Percentiles rank a stretch among this genome's conserved stretches.
Evolutionary conservation across 2,329 filamentous ascomycete species (phyloP).

Genomic region (Dryadomyces quercivorus): DNA sequence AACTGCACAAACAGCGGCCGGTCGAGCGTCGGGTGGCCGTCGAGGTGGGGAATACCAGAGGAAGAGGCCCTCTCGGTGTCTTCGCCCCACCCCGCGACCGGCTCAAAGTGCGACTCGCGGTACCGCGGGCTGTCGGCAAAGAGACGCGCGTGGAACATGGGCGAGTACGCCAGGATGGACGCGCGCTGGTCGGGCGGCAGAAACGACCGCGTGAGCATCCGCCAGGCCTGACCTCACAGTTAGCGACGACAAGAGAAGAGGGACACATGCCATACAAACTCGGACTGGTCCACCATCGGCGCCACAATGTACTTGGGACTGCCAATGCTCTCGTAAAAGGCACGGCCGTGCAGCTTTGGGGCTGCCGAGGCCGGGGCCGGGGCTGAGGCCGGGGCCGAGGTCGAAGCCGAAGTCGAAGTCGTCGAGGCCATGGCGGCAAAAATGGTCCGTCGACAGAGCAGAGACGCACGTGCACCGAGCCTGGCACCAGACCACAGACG

Average conservation of each 20-base stretch:
- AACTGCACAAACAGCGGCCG: conserved; percentile 93
- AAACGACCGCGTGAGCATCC: conserved; percentile 89
- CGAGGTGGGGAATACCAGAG: conserved; percentile 55
- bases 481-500: too few relatives aligned
- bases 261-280: conserved; percentile 61
- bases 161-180: conserved; percentile 74
- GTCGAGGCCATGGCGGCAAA: conserved; percentile 7
- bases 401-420: conserved; percentile 5
- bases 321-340: conserved; percentile 91
- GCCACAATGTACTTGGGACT: conserved; percentile 84
- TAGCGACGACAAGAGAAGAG: background rate
- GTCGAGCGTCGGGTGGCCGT: conserved; percentile 77
- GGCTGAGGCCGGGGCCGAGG: background rate
- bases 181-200: conserved; percentile 53
- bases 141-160: conserved; percentile 90
- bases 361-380: conserved; percentile 6
- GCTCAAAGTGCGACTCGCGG: conserved; percentile 70
- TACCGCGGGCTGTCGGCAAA: conserved; percentile 69
- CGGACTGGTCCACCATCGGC: conserved; percentile 97
- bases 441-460: conserved; percentile 5
- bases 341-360: conserved; percentile 65
- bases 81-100: conserved; percentile 27
- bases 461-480: background rate
- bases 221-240: conserved; percentile 65
- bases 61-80: too few relatives aligned